Evolutionary conservation across 2,329 filamentous ascomycete genomes (phyloP).

Genomic region (Xylaria sp.): DNA sequence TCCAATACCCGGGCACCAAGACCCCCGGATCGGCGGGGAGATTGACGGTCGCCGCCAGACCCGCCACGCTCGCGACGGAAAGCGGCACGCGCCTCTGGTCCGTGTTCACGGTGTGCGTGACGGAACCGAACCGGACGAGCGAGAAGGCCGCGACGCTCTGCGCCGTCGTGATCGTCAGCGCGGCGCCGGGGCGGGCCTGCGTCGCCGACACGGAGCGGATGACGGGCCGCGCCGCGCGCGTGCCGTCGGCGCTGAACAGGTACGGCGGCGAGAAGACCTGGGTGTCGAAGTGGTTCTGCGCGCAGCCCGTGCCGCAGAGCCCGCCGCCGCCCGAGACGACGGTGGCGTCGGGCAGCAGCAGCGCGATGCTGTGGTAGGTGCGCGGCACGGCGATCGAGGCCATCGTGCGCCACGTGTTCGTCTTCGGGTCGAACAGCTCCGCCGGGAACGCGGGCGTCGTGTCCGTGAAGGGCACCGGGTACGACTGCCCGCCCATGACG

Average conservation of each 20-base stretch:
- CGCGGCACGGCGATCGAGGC: conserved; percentile 51
- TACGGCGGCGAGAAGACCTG: conserved; percentile 65
- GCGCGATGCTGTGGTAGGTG: conserved; percentile 57
- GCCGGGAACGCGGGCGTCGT: conserved; percentile 50
- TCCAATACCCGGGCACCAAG: conserved; percentile 60
- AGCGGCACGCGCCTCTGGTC: conserved; percentile 62
- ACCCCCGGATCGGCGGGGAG: conserved; percentile 59
- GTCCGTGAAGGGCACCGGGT: conserved; percentile 54
- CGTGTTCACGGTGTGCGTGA: conserved; percentile 63
- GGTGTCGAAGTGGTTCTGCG: conserved; percentile 60
- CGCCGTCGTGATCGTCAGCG: conserved; percentile 50
- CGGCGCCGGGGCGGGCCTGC: conserved; percentile 49
- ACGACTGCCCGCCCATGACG: conserved; percentile 54
- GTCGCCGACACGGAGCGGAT: conserved; percentile 52
- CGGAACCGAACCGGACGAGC: conserved; percentile 57
- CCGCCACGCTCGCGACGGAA: conserved; percentile 37
- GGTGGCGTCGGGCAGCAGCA: conserved; percentile 58
- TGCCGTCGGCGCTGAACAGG: conserved; percentile 57
- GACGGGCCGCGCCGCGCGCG: conserved; percentile 52
- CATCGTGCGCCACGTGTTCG: conserved; percentile 50
- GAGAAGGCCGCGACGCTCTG: conserved; percentile 51
- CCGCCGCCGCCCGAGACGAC: conserved; percentile 62
- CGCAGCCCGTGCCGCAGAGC: conserved; percentile 56
- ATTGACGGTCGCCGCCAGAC: conserved; percentile 50
- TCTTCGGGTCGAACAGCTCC: conserved; percentile 55